Conservation (phyloP, 2,329 filamentous ascomycete species). For the Colletotrichum scovillei region DNA sequence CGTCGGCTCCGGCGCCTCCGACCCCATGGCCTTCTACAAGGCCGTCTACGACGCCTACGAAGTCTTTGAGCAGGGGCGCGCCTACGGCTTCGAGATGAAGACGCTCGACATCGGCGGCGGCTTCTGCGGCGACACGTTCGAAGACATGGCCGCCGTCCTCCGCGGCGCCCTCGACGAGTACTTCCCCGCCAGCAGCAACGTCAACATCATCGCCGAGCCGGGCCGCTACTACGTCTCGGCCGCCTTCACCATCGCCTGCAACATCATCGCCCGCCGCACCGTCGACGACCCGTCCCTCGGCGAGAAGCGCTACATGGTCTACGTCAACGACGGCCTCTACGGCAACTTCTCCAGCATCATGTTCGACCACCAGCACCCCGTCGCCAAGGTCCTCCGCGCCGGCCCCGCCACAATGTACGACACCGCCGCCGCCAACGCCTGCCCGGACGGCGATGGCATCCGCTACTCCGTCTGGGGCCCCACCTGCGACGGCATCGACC, state of each 20-base stretch:
- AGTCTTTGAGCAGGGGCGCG: conserved; percentile 87
- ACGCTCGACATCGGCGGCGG: conserved; percentile 95
- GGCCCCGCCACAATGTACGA: conserved; percentile 69
- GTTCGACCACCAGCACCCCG: conserved; percentile 95
- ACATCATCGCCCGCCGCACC: conserved; percentile 94
- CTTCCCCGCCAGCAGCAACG: conserved; percentile 77
- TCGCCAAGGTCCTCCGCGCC: conserved; percentile 81
- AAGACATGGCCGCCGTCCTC: conserved; percentile 86
- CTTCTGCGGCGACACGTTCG: conserved; percentile 91
- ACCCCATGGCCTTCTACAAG: conserved; percentile 90
- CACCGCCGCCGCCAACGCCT: conserved; percentile 59
- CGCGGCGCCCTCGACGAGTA: conserved; percentile 84
- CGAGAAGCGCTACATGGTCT: conserved; percentile 90
- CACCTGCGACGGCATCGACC: conserved; percentile 97
- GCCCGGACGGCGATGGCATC: conserved; percentile 61
- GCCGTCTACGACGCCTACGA: conserved; percentile 88
- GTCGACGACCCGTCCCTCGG: conserved; percentile 78
- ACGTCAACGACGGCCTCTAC: conserved; percentile 97
- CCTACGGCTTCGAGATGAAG: conserved; percentile 82
- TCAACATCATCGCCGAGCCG: conserved; percentile 94
- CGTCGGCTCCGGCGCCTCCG: conserved; percentile 94
- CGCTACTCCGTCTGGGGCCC: conserved; percentile 99
- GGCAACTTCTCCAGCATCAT: conserved; percentile 99
- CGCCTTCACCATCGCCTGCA: conserved; percentile 94
- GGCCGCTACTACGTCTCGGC: conserved; percentile 95